Evolutionary conservation across 2,329 filamentous ascomycete genomes (phyloP), one percentile per base, ranked within the genome.

Genomic region (Hypocreales sp.): DNA sequence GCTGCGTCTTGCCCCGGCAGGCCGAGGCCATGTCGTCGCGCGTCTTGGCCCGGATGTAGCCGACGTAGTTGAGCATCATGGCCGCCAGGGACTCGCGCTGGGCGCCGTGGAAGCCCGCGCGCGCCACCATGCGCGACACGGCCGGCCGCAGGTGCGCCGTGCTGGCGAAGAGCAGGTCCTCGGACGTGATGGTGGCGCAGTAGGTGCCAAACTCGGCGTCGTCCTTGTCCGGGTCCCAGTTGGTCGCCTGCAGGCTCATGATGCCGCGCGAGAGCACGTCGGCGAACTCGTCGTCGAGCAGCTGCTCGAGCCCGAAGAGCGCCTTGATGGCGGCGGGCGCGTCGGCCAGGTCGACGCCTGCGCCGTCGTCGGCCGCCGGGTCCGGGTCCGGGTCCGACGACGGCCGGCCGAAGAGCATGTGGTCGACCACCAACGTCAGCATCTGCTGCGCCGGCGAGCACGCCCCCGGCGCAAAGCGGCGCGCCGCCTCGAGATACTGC

Each of bases 401-500:
- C n/a, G n/a, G n/a, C n/a, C n/a, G n/a, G 20, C 50, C 46, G 10
- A 64, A 47, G 4, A 70, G 52, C 20, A 69, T 61, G 22, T 53
- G 59, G 42, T 72, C 67, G 14, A 68, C 44, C 5, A 64, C 45
- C 24, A 63, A 47, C 1, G 59, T 64, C 8, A 70, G 41, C 33
- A 58, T 72, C 42, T 79, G 72, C 0, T 72, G 75, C 2, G 64
- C 63, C 1, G 58, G 51, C 20, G 84, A 64, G 43, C 82, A 90
- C 18, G 68, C 64, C 0, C 61, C 50, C 40, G 66, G 65, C 0
- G 55, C 55, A 30, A 53, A 70, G 9, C 59, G 42, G 2, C 59
- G 54, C 0, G 60, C 58, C 1, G 63, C 65, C 38, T 68, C 63
- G 22, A 48, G 60, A 38, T 71, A 72, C 40, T 66, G 46, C 64